Conservation (phyloP, 805 yeast genomes). For the Candida methanosorbosa region DNA sequence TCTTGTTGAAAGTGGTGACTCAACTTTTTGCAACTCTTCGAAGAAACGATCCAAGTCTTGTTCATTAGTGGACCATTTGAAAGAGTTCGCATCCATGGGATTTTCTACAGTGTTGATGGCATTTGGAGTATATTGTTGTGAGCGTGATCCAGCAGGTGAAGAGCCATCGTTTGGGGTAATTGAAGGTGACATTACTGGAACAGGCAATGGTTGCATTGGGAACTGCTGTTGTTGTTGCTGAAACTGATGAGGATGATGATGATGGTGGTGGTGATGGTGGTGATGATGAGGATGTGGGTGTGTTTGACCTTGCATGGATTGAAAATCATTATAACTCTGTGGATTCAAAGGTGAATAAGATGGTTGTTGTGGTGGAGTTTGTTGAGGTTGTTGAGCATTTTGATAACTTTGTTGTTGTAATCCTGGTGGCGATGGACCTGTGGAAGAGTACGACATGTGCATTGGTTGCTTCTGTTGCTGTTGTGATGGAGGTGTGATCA, state of each 20-base stretch:
- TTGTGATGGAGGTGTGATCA: too few species aligned
- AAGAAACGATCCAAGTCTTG: constrained; percentile 37
- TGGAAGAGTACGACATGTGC: too few species aligned
- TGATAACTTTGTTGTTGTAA: too few species aligned
- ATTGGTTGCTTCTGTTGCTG: too few species aligned
- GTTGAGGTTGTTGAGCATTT: too few species aligned
- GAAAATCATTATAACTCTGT: too few species aligned
- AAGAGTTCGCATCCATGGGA: constrained; percentile 7
- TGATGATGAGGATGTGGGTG: too few species aligned
- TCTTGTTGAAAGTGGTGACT: constrained; percentile 17
- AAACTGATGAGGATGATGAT: background rate
- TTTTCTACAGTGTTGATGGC: constrained; percentile 1
- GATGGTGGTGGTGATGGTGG: background rate
- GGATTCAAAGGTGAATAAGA: too few species aligned
- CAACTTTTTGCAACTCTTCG: constrained; percentile 31
- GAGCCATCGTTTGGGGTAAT: background rate
- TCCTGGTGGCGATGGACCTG: too few species aligned
- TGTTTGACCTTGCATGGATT: too few species aligned
- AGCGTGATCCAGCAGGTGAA: background rate
- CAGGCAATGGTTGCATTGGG: background rate
- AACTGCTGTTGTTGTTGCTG: background rate
- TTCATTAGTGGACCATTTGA: constrained; percentile 29
- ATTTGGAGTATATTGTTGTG: background rate
- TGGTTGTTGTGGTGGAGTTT: too few species aligned
- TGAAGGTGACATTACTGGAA: too few species aligned